These are phyloP conservation scores for Stephanodiscus minutulus DNA, from an alignment of 108 stramenopile species.

Conservation along the genomic window DNA sequence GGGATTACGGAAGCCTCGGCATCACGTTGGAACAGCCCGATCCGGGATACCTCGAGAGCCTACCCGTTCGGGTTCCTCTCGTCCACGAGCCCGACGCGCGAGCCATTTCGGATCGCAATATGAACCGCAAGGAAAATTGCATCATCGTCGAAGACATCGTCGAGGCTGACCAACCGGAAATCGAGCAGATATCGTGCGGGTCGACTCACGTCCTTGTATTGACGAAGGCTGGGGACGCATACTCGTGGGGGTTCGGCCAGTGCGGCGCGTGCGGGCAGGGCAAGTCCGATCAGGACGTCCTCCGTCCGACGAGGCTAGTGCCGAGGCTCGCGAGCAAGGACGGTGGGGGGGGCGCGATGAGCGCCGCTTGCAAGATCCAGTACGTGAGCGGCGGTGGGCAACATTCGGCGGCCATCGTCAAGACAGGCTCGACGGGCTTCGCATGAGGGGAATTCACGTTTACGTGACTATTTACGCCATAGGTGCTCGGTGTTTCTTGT, in stretches of 20 bases:
- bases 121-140: conserved; percentile 42
- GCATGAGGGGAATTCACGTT: no score
- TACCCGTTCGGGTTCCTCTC: conserved; percentile 54
- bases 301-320: conserved; percentile 45
- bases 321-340: conserved; percentile 24
- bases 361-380: conserved; percentile 30
- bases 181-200: conserved; percentile 67
- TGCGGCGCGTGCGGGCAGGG: conserved; percentile 64
- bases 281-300: conserved; percentile 26
- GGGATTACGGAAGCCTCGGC: conserved; percentile 89
- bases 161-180: conserved; percentile 40
- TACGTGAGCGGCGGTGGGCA: conserved; percentile 65
- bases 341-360: background rate
- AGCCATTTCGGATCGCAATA: conserved; percentile 37
- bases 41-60: conserved; percentile 30
- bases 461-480: no score
- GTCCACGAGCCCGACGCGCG: conserved; percentile 31
- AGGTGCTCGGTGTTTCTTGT: no score
- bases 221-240: conserved; percentile 70
- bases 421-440: conserved; percentile 20
- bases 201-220: conserved; percentile 65
- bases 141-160: conserved; percentile 34
- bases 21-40: conserved; percentile 33
- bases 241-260: conserved; percentile 91
- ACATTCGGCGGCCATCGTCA: conserved; percentile 37